Base-by-base conservation (phyloP, 169 alveolate genomes). In the Cryptosporidium baileyi region DNA sequence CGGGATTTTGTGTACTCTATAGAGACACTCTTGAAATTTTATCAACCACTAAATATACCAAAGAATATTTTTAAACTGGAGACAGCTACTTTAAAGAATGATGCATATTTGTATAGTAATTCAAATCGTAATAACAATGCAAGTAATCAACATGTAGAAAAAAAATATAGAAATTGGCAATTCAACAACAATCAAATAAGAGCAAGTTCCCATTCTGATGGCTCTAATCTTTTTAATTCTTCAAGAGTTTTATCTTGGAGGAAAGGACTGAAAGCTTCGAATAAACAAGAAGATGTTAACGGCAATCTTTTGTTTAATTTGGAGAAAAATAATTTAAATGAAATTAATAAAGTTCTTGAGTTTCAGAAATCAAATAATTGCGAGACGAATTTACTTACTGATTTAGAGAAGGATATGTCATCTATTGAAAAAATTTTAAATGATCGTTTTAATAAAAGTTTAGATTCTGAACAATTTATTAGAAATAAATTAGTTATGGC, bases 31-130 rank as follows among this genome's bases (percentile, higher is more conserved):
- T 32, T 67, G 60, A 34, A n/a, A 26, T 40, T 49, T 47, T 67
- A 67, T 24, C 24, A n/a, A 49, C 82, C 82, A 44, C 63, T 67
- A 8, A 36, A 67, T 49, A 49, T 51, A 30, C 82, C 82, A 45
- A 67, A 17, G 19, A 45, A 17, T 49, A 28, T 67, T 4, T 67
- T 47, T 13, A 49, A 49, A 24, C 60, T 67, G 28, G 63, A 67
- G 34, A 38, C 45, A 28, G 51, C 22, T 6, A 26, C 15, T 4
- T 9, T n/a, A n/a, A 1, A 26, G 19, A 47, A n/a, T 47, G 3
- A 47, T 11, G 3, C 15, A 5, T n/a, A 11, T 11, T 19, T 26
- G 19, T n/a, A 41, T 41, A 41, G 59, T n/a, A 47, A 11, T 26
- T 0, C 9, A 47, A 9, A 47, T 47, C 19, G 5, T 6, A 47